Evolutionary conservation across 768 basidiomycete genomes (phyloP).

Genomic region (Agrocybe pediades): DNA sequence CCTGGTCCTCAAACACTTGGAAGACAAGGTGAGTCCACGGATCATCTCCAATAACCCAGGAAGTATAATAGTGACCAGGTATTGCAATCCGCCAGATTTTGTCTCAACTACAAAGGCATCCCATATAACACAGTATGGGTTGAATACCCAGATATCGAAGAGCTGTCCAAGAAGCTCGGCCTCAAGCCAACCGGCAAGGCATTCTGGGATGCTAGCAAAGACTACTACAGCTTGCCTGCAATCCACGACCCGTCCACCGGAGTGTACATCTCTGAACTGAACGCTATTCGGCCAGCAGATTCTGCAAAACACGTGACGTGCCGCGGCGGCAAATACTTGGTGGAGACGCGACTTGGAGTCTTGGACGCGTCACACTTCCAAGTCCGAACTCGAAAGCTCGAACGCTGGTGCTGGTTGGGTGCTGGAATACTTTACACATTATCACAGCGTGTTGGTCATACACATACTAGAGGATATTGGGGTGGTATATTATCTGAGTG

Average conservation of each 20-base stretch:
- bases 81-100: background rate
- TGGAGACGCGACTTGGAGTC: too few relatives aligned
- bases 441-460: too few relatives aligned
- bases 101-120: constrained; percentile 33
- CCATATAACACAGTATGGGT: constrained; percentile 44
- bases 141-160: constrained; percentile 42
- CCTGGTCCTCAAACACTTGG: constrained; percentile 3
- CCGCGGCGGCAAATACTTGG: too few relatives aligned
- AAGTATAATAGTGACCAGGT: background rate
- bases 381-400: too few relatives aligned
- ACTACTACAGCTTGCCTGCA: constrained; percentile 40
- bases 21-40: background rate
- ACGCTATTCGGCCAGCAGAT: too few relatives aligned
- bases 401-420: too few relatives aligned
- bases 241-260: constrained; percentile 40
- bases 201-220: constrained; percentile 27
- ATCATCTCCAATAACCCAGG: background rate
- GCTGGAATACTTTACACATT: too few relatives aligned
- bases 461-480: too few relatives aligned
- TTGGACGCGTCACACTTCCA: too few relatives aligned
- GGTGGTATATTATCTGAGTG: too few relatives aligned
- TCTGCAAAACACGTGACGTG: too few relatives aligned
- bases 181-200: constrained; percentile 30
- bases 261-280: constrained; percentile 27
- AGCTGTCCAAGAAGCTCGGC: constrained; percentile 30